phyloP scores from a whole-genome alignment of 768 basidiomycete species.

The Suillus clintonianus region DNA sequence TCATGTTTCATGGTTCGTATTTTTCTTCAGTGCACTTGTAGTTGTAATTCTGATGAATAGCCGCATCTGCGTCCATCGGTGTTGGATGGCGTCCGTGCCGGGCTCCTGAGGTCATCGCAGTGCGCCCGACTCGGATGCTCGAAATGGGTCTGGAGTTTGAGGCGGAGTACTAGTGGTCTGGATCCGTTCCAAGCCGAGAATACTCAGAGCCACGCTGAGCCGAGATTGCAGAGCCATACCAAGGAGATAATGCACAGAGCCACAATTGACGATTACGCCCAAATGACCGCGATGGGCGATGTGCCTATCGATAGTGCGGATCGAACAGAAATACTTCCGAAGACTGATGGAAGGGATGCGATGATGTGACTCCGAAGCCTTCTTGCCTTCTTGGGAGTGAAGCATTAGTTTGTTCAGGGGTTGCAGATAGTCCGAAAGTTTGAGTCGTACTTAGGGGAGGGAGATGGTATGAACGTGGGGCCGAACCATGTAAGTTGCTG shows the following conservation, averaged over 20 bases:
- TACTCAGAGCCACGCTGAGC: neutral
- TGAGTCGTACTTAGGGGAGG: neutral
- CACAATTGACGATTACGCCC: neutral
- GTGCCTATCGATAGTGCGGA: constrained; percentile 12
- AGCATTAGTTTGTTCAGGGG: neutral
- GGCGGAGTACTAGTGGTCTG: neutral
- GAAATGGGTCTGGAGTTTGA: neutral
- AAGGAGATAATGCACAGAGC: neutral
- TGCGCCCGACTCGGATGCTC: neutral
- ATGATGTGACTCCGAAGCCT: neutral
- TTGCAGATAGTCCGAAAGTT: neutral
- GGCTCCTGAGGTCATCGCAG: neutral
- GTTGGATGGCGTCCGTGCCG: neutral
- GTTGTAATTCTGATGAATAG: too few species aligned
- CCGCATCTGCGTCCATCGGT: neutral
- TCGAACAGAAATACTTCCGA: constrained; percentile 5
- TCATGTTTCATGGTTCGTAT: too few species aligned
- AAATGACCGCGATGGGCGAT: constrained; percentile 1
- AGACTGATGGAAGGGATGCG: neutral
- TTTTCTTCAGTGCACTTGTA: too few species aligned
- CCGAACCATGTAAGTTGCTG: neutral
- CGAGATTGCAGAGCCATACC: neutral
- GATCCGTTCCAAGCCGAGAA: neutral
- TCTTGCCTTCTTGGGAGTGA: neutral
- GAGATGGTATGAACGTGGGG: neutral